phyloP scores from a whole-genome alignment of 805 yeast species.

The Starmera amethionina region DNA sequence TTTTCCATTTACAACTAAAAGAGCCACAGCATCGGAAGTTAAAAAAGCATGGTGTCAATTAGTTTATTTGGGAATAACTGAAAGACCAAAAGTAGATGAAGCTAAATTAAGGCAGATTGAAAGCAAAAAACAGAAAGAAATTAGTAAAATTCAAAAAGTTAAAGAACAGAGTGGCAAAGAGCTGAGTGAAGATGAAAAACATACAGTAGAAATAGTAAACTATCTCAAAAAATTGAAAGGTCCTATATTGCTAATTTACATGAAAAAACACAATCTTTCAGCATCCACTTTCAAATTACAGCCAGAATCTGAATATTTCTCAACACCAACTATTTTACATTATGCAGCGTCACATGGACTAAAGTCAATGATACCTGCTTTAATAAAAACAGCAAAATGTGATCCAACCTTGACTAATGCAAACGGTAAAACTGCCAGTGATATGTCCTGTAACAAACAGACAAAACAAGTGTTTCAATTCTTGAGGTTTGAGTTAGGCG shows the following conservation, averaged over 20 bases:
- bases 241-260: slow-evolving; percentile 56
- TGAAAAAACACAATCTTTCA: slow-evolving; percentile 47
- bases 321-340: slow-evolving; percentile 69
- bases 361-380: slow-evolving; percentile 50
- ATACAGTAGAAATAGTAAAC: slow-evolving; percentile 47
- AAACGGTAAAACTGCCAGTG: slow-evolving; percentile 58
- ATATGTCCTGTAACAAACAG: slow-evolving; percentile 40
- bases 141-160: slow-evolving; percentile 16
- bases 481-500: slow-evolving; percentile 61
- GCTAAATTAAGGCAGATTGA: slow-evolving; percentile 17
- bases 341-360: slow-evolving; percentile 64
- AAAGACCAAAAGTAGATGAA: slow-evolving; percentile 39
- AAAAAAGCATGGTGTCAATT: slow-evolving; percentile 79
- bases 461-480: slow-evolving; percentile 53
- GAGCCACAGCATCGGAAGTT: slow-evolving; percentile 78
- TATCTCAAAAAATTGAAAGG: slow-evolving; percentile 67
- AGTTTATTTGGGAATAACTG: slow-evolving; percentile 44
- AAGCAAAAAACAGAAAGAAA: slow-evolving; percentile 21
- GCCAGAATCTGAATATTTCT: slow-evolving; percentile 42
- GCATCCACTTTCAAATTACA: slow-evolving; percentile 38
- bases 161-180: slow-evolving; percentile 9
- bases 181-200: slow-evolving; percentile 31
- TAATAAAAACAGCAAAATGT: slow-evolving; percentile 56
- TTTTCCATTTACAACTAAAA: slow-evolving; percentile 82
- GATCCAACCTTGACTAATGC: slow-evolving; percentile 53